A percentile compares a stretch with the other conserved stretches of the same genome.
Evolutionary conservation across 2,329 filamentous ascomycete genomes (phyloP).

Genomic region (Paraconiothyrium brasiliense): DNA sequence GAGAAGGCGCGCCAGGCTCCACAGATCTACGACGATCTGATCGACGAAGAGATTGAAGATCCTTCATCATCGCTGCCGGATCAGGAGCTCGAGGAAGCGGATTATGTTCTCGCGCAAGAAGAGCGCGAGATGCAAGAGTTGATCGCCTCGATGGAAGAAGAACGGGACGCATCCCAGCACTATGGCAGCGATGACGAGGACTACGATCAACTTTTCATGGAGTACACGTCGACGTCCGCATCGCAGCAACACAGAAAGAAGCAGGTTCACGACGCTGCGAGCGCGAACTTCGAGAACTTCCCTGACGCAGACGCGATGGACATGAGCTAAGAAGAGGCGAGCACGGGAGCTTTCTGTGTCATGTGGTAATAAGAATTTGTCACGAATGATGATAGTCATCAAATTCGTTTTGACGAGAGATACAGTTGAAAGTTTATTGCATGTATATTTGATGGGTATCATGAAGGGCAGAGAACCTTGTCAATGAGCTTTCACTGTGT

Average conservation of each 20-base stretch:
- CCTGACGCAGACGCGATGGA: slow-evolving; percentile 49
- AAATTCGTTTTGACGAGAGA: background rate
- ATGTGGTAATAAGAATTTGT: background rate
- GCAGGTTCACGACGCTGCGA: background rate
- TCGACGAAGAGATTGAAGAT: slow-evolving; percentile 36
- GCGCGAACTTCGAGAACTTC: slow-evolving; percentile 18
- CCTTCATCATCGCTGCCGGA: slow-evolving; percentile 19
- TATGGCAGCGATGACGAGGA: slow-evolving; percentile 67
- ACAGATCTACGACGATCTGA: slow-evolving; percentile 30
- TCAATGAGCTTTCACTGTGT: slow-evolving; percentile 60
- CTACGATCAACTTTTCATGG: slow-evolving; percentile 71
- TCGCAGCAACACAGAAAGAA: slow-evolving; percentile 37
- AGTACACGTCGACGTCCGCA: slow-evolving; percentile 62
- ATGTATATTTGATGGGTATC: slow-evolving; percentile 38
- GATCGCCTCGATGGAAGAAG: slow-evolving; percentile 54
- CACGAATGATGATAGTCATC: background rate
- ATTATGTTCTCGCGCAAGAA: slow-evolving; percentile 53
- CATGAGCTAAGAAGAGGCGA: slow-evolving; percentile 42
- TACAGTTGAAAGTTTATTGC: slow-evolving; percentile 12
- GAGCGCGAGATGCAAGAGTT: slow-evolving; percentile 57
- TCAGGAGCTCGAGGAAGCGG: slow-evolving; percentile 48
- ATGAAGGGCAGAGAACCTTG: slow-evolving; percentile 20
- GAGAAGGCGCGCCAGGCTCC: slow-evolving; percentile 55
- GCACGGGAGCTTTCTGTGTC: slow-evolving; percentile 3
- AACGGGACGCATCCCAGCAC: slow-evolving; percentile 36